Base-by-base conservation (phyloP, 805 yeast species). In the Teunomyces atbi region DNA sequence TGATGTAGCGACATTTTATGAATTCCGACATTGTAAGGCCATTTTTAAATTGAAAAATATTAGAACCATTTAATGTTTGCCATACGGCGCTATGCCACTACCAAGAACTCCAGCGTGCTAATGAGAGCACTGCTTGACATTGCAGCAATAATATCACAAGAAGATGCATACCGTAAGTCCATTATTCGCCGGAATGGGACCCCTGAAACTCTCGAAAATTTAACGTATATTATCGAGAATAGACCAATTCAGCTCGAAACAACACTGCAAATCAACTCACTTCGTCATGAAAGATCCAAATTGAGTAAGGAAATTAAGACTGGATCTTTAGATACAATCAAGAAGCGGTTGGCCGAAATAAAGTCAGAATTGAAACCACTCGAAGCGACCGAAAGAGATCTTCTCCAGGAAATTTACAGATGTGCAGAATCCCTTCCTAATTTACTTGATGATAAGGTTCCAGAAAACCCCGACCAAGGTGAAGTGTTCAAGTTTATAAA, bases 391-490 rank as follows among this genome's bases (percentile, higher is more conserved):
- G 52, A 57, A 4, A 53, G 55, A 3, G 44, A 21, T 1, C 48
- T 74, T 3, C 74, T 79, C 13, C 59, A 65, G 5, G 55, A 60
- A 3, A 61, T 84, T 0, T 60, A 62, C 29, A 47, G 57, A 0
- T 62, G 65, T 11, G 78, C 79, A 1, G 81, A 78, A 7, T 59
- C 69, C 0, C 63, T 87, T n/a, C 96, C 96, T 0, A 87, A 86
- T 56, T 59, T 76, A 18, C 62, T 86, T 0, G 81, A 80, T 47
- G 61, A 70, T 0, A 54, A 74, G 0, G 88, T 81, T 0, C 66
- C 68, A 1, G 50, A 59, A n/a, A 58, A 69, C 36, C 62, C 67
- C 0, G 59, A 65, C 10, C 77, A 77, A 18, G 68, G 73, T 19
- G 68, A 61, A 23, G 57, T 83, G 0, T 76, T 80, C 5, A 69